These are phyloP conservation scores for Xerocomus brunneocitrinus DNA, from an alignment of 768 basidiomycete genomes.

Conservation along the genomic window DNA sequence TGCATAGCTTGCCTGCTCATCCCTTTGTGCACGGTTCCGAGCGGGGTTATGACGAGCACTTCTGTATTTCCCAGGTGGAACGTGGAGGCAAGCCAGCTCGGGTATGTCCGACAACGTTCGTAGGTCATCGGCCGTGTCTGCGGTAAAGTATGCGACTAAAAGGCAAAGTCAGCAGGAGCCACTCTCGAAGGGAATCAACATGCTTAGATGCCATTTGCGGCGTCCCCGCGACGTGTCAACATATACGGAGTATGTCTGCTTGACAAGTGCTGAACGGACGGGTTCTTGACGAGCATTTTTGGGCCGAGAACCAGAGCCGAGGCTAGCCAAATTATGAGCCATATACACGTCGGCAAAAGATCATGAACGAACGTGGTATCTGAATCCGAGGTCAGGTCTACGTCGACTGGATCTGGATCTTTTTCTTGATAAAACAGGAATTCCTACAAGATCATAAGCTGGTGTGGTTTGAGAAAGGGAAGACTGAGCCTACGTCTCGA, in stretches of 20 bases:
- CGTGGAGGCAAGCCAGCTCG: constrained; percentile 46
- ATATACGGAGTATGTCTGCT: constrained; percentile 78
- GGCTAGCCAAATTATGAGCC: constrained; percentile 18
- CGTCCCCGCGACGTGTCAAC: constrained; percentile 63
- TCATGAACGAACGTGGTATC: constrained; percentile 40
- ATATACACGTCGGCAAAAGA: background rate
- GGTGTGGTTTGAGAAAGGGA: background rate
- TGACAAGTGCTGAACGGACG: constrained; percentile 53
- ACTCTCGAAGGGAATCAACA: constrained; percentile 23
- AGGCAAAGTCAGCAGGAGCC: constrained; percentile 2
- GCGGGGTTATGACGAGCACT: constrained; percentile 60
- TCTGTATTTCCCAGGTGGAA: constrained; percentile 58
- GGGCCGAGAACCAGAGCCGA: constrained; percentile 28
- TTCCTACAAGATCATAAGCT: constrained; percentile 42
- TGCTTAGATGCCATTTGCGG: constrained; percentile 81
- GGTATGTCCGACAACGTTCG: constrained; percentile 57
- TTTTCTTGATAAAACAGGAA: constrained; percentile 75
- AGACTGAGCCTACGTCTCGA: constrained; percentile 52
- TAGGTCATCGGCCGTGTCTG: constrained; percentile 54
- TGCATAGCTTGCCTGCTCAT: constrained; percentile 16
- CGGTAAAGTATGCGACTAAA: constrained; percentile 73
- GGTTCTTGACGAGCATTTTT: constrained; percentile 27
- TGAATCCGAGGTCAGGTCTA: constrained; percentile 48
- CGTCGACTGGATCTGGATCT: constrained; percentile 46
- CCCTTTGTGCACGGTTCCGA: constrained; percentile 31